phyloP scores from a whole-genome alignment of 2,329 filamentous ascomycete species.

The Emergomyces africanus region DNA sequence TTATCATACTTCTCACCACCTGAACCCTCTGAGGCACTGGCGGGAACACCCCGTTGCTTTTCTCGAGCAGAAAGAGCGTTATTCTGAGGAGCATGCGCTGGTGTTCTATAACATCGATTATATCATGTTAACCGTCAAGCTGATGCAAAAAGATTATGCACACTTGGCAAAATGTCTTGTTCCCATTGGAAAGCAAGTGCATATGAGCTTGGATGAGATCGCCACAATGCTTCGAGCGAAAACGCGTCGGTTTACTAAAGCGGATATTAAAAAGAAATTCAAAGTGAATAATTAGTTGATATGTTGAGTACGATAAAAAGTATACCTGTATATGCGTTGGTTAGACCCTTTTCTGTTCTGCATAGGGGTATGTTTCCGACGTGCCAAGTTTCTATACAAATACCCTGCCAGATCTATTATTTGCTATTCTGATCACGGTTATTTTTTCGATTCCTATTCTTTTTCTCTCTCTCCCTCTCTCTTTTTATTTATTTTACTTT shows the following conservation, averaged over 20 bases:
- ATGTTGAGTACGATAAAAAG: background rate
- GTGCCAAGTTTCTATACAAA: background rate
- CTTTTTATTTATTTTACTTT: background rate
- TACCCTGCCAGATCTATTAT: no score
- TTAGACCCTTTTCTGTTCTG: background rate
- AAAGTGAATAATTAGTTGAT: background rate
- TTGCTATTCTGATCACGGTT: no score
- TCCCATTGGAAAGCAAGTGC: constrained; percentile 59
- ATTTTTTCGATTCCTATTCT: no score
- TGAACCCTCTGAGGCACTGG: constrained; percentile 70
- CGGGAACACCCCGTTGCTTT: constrained; percentile 66
- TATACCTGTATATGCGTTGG: background rate
- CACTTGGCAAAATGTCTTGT: constrained; percentile 58
- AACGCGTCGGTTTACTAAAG: constrained; percentile 53
- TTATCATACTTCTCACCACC: constrained; percentile 69
- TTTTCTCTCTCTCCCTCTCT: no score
- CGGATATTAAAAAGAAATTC: constrained; percentile 51
- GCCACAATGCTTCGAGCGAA: constrained; percentile 50
- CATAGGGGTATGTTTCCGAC: background rate
- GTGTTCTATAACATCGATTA: constrained; percentile 76
- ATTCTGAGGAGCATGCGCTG: constrained; percentile 53
- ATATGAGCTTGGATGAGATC: constrained; percentile 51
- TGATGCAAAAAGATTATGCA: constrained; percentile 59
- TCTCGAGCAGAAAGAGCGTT: constrained; percentile 54
- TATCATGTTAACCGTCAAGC: constrained; percentile 56